Base-by-base conservation (phyloP, 2,329 filamentous ascomycete genomes). In the Talaromyces amestolkiae region DNA sequence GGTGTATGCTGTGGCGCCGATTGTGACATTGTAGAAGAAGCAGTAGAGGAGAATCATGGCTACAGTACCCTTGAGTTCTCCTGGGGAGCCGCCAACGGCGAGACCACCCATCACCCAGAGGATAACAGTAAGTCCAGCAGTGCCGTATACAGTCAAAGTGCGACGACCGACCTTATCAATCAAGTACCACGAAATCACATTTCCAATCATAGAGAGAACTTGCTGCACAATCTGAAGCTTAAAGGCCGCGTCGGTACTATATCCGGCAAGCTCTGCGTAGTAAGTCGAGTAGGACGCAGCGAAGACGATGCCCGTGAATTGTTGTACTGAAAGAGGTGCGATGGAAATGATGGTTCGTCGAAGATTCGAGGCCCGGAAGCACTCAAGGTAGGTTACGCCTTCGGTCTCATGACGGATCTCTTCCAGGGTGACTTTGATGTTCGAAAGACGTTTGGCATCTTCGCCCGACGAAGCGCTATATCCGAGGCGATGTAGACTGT, bases 231-330 rank as follows among this genome's bases (percentile, higher is more conserved):
- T 61, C 71, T 75, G 70, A 80, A 81, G 61, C 72, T 76, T 65
- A 72, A 73, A 3, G 13, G 15, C 33, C 2, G 51, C 51, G 0
- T 66, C 58, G 0, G 75, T 76, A 49, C 72, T 73, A 67, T 77
- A 80, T 11, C 79, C 80, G 13, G 80, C 79, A 2, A 81, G 71
- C 64, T 82, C 76, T 54, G 76, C 72, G 68, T 81, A 82, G 69
- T 82, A 82, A 2, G 79, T 80, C 11, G 71, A 70, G 67, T 82
- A 82, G 8, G 70, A 68, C 1, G 74, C 69, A 1, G 74, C 70
- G 31, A 81, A 81, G 31, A 72, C 67, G 33, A 78, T 72, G 6
- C 77, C 79, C 3, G 70, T 71, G 2, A 79, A 68, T 1, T 71
- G 69, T 65, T 80, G 76, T 54, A 79, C 76, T 35, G 69, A 72